Conservation (phyloP, 139 green algal genomes). For the Spirogloea muscicola region DNA sequence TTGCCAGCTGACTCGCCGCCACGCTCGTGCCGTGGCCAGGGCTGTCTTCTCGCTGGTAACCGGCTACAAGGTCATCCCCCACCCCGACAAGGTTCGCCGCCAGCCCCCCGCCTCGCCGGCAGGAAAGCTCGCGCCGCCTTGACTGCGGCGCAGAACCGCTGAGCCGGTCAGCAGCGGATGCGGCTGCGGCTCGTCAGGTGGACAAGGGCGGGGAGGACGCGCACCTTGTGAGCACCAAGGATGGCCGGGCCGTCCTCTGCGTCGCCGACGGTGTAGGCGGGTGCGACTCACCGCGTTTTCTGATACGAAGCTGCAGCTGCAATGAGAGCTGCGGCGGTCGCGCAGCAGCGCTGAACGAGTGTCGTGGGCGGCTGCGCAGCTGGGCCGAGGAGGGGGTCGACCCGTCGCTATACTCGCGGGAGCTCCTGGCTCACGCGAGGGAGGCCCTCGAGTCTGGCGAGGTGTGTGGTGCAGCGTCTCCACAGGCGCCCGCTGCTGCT, state of each 20-base stretch:
- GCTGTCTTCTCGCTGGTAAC: neutral
- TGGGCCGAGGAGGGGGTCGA: constrained; percentile 48
- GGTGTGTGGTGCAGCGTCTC: too few relatives aligned
- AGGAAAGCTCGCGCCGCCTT: too few relatives aligned
- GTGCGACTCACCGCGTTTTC: neutral
- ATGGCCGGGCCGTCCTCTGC: neutral
- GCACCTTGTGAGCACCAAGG: constrained; percentile 5
- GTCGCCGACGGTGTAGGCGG: constrained; percentile 35
- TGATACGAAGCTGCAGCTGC: too few relatives aligned
- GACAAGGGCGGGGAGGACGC: constrained; percentile 44
- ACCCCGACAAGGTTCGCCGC: constrained; percentile 13
- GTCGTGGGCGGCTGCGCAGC: constrained; percentile 3
- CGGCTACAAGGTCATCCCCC: constrained; percentile 7
- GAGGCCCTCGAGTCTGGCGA: constrained; percentile 4
- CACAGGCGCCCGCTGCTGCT: too few relatives aligned
- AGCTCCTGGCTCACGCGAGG: constrained; percentile 30
- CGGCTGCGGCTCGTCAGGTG: constrained; percentile 12
- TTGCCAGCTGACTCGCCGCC: too few relatives aligned
- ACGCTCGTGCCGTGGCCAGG: too few relatives aligned
- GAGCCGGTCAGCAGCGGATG: neutral
- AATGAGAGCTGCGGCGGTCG: too few relatives aligned
- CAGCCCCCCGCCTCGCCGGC: neutral
- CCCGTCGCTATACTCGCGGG: constrained; percentile 42
- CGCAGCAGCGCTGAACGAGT: too few relatives aligned
- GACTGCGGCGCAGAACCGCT: too few relatives aligned